Conservation (phyloP, 2,329 filamentous ascomycete genomes). For the Geoglossum cookeanum region DNA sequence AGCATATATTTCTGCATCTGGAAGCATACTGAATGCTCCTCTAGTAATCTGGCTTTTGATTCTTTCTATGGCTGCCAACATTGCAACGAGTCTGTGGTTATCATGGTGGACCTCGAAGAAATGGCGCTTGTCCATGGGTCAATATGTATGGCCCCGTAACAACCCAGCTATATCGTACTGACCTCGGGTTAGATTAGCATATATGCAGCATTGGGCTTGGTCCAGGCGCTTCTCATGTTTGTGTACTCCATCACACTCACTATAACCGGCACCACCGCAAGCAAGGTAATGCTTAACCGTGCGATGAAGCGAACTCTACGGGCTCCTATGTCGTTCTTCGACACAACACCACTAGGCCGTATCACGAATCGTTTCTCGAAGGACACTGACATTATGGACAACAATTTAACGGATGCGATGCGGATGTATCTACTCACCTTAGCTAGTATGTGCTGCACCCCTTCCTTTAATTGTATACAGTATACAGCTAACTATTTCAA, state of each 20-base stretch:
- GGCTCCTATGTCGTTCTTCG: constrained; percentile 76
- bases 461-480: not conserved
- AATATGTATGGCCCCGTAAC: constrained; percentile 39
- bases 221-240: constrained; percentile 61
- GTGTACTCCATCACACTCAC: constrained; percentile 61
- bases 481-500: not conserved
- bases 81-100: constrained; percentile 77
- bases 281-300: constrained; percentile 59
- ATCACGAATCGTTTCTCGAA: constrained; percentile 94
- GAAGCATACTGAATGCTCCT: constrained; percentile 48
- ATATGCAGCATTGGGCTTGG: constrained; percentile 50
- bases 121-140: constrained; percentile 44
- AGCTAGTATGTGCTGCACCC: constrained; percentile 24
- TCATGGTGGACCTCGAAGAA: constrained; percentile 81
- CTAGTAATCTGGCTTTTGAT: constrained; percentile 44
- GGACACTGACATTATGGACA: constrained; percentile 94
- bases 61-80: constrained; percentile 64
- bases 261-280: constrained; percentile 60
- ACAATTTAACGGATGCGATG: constrained; percentile 71
- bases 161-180: constrained; percentile 12
- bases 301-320: constrained; percentile 59
- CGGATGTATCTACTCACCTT: constrained; percentile 83
- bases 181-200: constrained; percentile 32
- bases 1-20: constrained; percentile 59
- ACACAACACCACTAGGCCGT: constrained; percentile 83